Evolutionary conservation across 1,284 basidiomycete genomes (phyloP).

Genomic region (Ceratobasidium sp.): DNA sequence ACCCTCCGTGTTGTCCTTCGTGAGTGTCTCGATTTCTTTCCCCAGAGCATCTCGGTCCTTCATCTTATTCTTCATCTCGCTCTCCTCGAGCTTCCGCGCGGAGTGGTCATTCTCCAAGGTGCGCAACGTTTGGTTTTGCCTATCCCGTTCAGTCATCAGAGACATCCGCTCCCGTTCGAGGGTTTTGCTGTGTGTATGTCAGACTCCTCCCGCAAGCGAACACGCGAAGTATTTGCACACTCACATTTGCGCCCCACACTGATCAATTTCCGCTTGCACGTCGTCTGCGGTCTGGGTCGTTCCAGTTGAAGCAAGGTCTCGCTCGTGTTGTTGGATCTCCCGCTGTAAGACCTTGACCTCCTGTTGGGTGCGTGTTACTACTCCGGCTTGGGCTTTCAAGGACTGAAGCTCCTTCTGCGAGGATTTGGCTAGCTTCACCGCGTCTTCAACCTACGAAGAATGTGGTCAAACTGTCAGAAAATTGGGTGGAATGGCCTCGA

Average conservation of each 20-base stretch:
- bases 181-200: constrained; percentile 65
- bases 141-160: constrained; percentile 73
- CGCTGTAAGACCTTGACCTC: constrained; percentile 73
- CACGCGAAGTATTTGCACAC: constrained; percentile 51
- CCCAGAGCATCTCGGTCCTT: constrained; percentile 44
- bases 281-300: constrained; percentile 85
- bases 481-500: constrained; percentile 3
- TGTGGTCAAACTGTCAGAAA: background rate
- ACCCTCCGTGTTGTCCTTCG: constrained; percentile 52
- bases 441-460: constrained; percentile 48
- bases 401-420: constrained; percentile 67
- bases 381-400: constrained; percentile 72
- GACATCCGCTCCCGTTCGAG: constrained; percentile 74
- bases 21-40: constrained; percentile 45
- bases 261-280: constrained; percentile 79
- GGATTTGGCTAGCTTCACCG: constrained; percentile 53
- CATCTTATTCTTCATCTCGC: constrained; percentile 49
- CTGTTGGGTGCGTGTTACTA: constrained; percentile 69
- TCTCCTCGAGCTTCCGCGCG: constrained; percentile 63
- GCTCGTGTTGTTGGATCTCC: constrained; percentile 75
- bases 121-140: constrained; percentile 67
- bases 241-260: constrained; percentile 73
- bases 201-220: constrained; percentile 11
- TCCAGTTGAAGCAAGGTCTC: constrained; percentile 74
- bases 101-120: constrained; percentile 61